Conservation (phyloP, 1,284 basidiomycete genomes). For the Melampsora americana region DNA sequence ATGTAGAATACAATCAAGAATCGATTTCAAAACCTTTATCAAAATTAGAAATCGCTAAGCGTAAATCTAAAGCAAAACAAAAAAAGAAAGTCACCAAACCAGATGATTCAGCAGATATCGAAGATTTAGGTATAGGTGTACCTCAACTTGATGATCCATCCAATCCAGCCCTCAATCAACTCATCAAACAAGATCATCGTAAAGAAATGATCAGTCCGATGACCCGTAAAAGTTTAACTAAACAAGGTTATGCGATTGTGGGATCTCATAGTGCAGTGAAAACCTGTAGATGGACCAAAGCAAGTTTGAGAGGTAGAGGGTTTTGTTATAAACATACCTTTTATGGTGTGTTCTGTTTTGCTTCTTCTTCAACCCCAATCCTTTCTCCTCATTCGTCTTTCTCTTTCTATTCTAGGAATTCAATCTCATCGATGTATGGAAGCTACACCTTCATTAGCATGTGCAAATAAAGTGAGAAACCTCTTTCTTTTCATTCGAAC, state of each 20-base stretch:
- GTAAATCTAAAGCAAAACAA: slow-evolving; percentile 18
- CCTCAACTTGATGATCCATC: neutral
- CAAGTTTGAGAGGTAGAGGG: slow-evolving; percentile 41
- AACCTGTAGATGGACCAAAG: slow-evolving; percentile 46
- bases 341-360: slow-evolving; percentile 43
- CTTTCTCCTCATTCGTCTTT: neutral
- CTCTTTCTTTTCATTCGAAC: too few species aligned
- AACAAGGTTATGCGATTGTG: slow-evolving; percentile 45
- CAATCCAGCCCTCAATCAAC: neutral
- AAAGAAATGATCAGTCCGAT: slow-evolving; percentile 45
- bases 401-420: slow-evolving; percentile 27
- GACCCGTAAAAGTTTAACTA: slow-evolving; percentile 44
- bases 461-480: slow-evolving; percentile 44
- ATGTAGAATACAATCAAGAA: slow-evolving; percentile 25
- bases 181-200: neutral
- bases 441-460: slow-evolving; percentile 45
- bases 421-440: slow-evolving; percentile 46
- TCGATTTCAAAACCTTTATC: slow-evolving; percentile 16
- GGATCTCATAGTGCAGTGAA: slow-evolving; percentile 45
- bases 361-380: too few species aligned
- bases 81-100: neutral
- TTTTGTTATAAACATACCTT: slow-evolving; percentile 46
- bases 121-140: slow-evolving; percentile 41
- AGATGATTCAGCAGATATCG: slow-evolving; percentile 17
- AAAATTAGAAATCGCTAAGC: slow-evolving; percentile 29